Evolutionary conservation across 257 asterid genomes (phyloP).

Genomic region (Anisodus tanguticus): DNA sequence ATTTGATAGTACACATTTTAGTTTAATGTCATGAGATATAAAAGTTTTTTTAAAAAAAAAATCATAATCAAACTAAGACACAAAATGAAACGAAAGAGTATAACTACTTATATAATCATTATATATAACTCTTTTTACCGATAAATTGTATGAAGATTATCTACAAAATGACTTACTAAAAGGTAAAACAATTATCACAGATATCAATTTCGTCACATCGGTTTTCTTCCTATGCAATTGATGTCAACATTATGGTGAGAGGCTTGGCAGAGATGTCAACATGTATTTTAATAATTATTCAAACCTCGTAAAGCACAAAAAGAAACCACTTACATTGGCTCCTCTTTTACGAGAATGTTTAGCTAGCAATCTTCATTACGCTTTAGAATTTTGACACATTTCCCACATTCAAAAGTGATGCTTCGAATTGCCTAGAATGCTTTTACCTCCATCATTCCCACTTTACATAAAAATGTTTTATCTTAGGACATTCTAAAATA

Average conservation of each 20-base stretch:
- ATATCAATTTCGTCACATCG: not conserved
- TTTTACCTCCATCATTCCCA: not conserved
- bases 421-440: not conserved
- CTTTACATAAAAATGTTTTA: too few relatives aligned
- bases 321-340: too few relatives aligned
- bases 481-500: too few relatives aligned
- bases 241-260: too few relatives aligned
- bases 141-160: not conserved
- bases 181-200: not conserved
- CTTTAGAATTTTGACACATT: not conserved
- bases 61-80: not conserved
- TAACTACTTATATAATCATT: not conserved
- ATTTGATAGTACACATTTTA: too few relatives aligned
- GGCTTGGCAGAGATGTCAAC: too few relatives aligned
- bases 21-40: too few relatives aligned
- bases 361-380: not conserved
- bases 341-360: not conserved
- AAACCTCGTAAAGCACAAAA: too few relatives aligned
- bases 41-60: too few relatives aligned
- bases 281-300: too few relatives aligned
- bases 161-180: not conserved
- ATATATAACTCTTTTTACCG: not conserved
- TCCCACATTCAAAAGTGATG: not conserved
- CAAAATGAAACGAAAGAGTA: not conserved
- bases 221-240: too few relatives aligned